Conservation (phyloP, 2,329 filamentous ascomycete genomes). For the Ploettnerulaceae sp. region DNA sequence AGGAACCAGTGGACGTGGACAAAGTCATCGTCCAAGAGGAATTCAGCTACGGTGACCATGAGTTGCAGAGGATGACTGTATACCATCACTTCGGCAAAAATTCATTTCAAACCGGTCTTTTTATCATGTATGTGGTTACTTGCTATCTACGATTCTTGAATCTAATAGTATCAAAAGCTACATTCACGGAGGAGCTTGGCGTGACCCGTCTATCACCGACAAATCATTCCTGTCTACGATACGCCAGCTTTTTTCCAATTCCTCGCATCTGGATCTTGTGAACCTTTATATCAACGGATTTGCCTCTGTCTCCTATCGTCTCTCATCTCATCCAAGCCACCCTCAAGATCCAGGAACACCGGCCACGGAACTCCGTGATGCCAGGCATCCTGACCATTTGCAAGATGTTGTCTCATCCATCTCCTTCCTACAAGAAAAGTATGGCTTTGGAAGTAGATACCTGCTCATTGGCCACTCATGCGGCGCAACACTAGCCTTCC, state of each 20-base stretch:
- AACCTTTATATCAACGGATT: slow-evolving; percentile 50
- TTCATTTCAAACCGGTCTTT: not conserved
- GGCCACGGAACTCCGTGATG: slow-evolving; percentile 35
- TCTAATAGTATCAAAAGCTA: slow-evolving; percentile 8
- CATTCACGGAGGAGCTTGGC: slow-evolving; percentile 59
- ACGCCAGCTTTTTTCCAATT: slow-evolving; percentile 16
- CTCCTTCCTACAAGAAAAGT: slow-evolving; percentile 43
- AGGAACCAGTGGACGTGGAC: not conserved
- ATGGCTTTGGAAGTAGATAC: slow-evolving; percentile 43
- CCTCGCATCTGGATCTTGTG: slow-evolving; percentile 30
- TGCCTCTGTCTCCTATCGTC: slow-evolving; percentile 60
- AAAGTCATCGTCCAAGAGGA: slow-evolving; percentile 11
- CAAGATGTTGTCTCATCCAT: slow-evolving; percentile 51
- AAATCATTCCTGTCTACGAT: slow-evolving; percentile 21
- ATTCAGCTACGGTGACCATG: slow-evolving; percentile 8
- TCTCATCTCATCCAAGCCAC: slow-evolving; percentile 49
- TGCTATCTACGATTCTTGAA: not conserved
- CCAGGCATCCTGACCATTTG: slow-evolving; percentile 56
- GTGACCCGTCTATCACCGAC: slow-evolving; percentile 48
- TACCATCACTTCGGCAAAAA: slow-evolving; percentile 6
- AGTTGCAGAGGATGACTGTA: slow-evolving; percentile 7
- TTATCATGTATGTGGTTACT: slow-evolving; percentile 2
- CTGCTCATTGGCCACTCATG: slow-evolving; percentile 59
- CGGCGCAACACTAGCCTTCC: slow-evolving; percentile 59
- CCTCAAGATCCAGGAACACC: slow-evolving; percentile 35